These are phyloP conservation scores for Backusella mclennaniae DNA, from an alignment of 192 early-diverging fungal genomes.

Conservation along the genomic window DNA sequence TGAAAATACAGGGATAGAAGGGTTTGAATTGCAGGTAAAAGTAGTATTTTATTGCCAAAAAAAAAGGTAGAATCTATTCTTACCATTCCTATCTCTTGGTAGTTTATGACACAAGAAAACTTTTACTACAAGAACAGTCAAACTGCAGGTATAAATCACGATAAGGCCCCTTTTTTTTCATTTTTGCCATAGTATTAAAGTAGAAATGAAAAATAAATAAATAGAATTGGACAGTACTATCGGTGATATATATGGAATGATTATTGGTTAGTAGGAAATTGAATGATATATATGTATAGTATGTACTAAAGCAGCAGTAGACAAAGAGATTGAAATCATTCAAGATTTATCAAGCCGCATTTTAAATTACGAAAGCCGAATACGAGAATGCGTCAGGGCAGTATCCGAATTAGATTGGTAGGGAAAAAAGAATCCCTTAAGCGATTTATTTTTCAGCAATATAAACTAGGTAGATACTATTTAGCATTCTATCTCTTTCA, in stretches of 20 bases:
- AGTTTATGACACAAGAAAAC: constrained; percentile 67
- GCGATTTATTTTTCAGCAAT: neutral
- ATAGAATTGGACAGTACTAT: constrained; percentile 74
- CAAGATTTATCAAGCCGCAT: constrained; percentile 67
- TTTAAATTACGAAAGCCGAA: constrained; percentile 33
- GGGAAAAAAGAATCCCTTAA: neutral
- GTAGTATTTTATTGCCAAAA: neutral
- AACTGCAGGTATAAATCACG: constrained; percentile 41
- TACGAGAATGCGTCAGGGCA: constrained; percentile 39
- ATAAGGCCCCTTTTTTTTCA: neutral
- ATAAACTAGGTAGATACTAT: neutral
- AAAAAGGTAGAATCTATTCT: neutral
- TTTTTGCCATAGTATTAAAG: neutral
- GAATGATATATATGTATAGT: neutral
- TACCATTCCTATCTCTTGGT: neutral
- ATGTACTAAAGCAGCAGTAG: constrained; percentile 33
- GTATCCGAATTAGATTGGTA: constrained; percentile 76
- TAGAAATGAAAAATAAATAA: neutral
- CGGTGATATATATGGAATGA: constrained; percentile 84
- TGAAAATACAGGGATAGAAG: constrained; percentile 49
- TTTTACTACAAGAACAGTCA: constrained; percentile 71
- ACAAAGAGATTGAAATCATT: constrained; percentile 82
- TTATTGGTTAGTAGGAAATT: constrained; percentile 54
- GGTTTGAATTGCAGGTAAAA: constrained; percentile 57
- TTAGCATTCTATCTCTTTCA: constrained; percentile 63